A percentile compares a stretch with the other conserved stretches of the same genome.
phyloP scores from a whole-genome alignment of 257 asterid genomes.

The Solanum piurae region DNA sequence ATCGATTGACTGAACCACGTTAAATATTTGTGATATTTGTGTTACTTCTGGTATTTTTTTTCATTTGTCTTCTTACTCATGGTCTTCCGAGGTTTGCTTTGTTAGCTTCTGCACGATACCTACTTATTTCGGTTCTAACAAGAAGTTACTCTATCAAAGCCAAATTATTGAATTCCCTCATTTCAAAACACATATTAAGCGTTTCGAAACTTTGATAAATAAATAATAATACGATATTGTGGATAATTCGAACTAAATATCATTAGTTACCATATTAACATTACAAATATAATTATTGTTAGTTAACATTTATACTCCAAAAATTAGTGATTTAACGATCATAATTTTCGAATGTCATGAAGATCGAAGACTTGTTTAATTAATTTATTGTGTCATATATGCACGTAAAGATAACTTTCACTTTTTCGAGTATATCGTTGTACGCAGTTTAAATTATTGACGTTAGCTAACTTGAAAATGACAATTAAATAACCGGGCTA shows the following conservation, averaged over 20 bases:
- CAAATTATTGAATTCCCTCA: background rate
- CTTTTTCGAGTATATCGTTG: background rate
- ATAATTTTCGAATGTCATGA: background rate
- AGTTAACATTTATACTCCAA: background rate
- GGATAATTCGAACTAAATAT: background rate
- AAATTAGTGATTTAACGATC: background rate
- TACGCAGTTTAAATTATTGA: background rate
- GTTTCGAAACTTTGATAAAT: background rate
- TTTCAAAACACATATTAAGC: background rate
- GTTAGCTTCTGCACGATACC: background rate
- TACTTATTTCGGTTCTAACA: background rate
- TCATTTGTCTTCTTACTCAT: too few species aligned
- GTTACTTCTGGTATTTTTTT: fast-evolving
- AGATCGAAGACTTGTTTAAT: background rate
- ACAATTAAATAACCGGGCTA: background rate
- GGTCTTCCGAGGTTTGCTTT: background rate
- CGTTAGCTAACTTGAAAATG: background rate
- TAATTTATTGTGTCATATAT: background rate
- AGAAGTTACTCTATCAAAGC: background rate
- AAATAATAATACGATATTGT: background rate
- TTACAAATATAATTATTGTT: background rate
- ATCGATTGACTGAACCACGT: background rate
- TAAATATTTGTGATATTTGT: fast-evolving
- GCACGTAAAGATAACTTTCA: background rate
- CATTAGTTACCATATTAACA: background rate